Evolutionary conservation across 176 grass and related monocot genomes (phyloP).

Genomic region (Phragmites australis): DNA sequence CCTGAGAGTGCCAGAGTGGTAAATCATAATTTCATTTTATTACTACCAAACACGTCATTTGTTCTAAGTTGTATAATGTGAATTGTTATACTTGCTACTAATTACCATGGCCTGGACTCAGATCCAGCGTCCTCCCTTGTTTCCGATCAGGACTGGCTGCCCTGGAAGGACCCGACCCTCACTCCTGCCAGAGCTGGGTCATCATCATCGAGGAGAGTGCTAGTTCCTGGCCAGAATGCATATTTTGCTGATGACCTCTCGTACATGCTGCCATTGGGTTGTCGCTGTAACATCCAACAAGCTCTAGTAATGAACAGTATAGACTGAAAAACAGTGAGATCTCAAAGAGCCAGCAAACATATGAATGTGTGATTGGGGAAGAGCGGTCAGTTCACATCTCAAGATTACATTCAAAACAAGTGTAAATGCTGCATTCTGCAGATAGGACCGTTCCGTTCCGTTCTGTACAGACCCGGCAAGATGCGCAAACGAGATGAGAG

Average conservation of each 20-base stretch:
- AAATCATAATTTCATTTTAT: neutral
- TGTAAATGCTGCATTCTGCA: neutral
- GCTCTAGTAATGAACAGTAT: neutral
- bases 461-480: neutral
- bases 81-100: neutral
- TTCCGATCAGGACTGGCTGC: too few species aligned
- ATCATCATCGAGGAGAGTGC: too few species aligned
- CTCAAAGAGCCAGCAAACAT: neutral
- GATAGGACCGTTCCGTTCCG: neutral
- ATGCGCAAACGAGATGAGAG: neutral
- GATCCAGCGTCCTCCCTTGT: too few species aligned
- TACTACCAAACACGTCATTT: neutral
- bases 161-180: too few species aligned
- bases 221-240: too few species aligned
- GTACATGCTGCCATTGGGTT: neutral
- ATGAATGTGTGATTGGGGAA: neutral
- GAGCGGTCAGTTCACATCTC: neutral
- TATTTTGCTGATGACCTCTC: neutral
- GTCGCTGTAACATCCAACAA: neutral
- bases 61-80: neutral
- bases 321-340: neutral
- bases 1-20: neutral
- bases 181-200: too few species aligned
- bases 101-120: neutral
- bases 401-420: neutral